Conservation (phyloP, 2,329 filamentous ascomycete genomes). For the Claviceps quebecensis region DNA sequence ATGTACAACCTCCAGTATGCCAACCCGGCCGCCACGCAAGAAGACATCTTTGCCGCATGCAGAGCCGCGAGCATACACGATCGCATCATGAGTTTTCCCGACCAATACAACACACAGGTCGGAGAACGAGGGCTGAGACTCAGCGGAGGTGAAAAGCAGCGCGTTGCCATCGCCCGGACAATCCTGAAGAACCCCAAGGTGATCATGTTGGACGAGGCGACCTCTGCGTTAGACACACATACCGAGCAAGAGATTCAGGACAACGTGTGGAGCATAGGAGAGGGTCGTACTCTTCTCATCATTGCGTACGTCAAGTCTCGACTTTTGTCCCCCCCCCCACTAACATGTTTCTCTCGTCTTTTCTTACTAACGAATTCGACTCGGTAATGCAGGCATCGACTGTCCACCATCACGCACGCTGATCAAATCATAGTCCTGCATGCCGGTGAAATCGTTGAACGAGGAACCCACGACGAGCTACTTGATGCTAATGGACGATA, state of each 20-base stretch:
- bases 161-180: conserved; percentile 83
- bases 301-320: conserved; percentile 55
- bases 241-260: conserved; percentile 89
- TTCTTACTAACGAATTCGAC: conserved; percentile 9
- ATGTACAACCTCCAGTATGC: conserved; percentile 94
- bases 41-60: conserved; percentile 71
- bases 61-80: conserved; percentile 84
- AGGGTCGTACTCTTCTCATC: conserved; percentile 82
- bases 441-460: conserved; percentile 62
- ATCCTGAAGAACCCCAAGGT: conserved; percentile 86
- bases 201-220: conserved; percentile 87
- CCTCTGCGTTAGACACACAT: conserved; percentile 78
- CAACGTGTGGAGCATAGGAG: conserved; percentile 66
- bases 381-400: conserved; percentile 44
- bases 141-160: conserved; percentile 85
- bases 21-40: conserved; percentile 64
- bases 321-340: no score
- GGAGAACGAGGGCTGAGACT: conserved; percentile 78
- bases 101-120: conserved; percentile 79
- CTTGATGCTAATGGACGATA: conserved; percentile 60
- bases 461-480: conserved; percentile 66
- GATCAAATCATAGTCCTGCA: conserved; percentile 74
- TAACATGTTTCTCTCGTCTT: background rate
- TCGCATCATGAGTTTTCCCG: conserved; percentile 77
- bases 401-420: conserved; percentile 75